phyloP scores from a whole-genome alignment of 1,284 basidiomycete species.

The Trichosporon coremiiforme region DNA sequence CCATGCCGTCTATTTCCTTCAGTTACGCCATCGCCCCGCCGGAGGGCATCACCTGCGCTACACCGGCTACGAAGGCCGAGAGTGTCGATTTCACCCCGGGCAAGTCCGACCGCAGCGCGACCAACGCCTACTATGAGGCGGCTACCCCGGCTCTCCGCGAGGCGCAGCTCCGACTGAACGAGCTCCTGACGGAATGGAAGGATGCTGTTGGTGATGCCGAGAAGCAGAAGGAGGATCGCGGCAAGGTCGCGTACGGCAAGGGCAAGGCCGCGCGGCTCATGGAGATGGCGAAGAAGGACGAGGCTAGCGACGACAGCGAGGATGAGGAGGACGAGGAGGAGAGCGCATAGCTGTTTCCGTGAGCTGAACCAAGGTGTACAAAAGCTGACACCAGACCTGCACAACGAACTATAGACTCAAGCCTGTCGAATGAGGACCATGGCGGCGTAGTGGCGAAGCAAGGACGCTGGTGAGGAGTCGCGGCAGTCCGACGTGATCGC shows the following conservation, averaged over 20 bases:
- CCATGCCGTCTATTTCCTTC: slow-evolving; percentile 27
- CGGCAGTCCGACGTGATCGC: too few species aligned
- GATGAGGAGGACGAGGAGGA: slow-evolving; percentile 24
- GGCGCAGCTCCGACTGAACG: slow-evolving; percentile 38
- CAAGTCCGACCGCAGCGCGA: slow-evolving; percentile 25
- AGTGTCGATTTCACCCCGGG: slow-evolving; percentile 19
- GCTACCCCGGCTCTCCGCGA: slow-evolving; percentile 32
- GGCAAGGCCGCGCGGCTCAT: slow-evolving; percentile 43
- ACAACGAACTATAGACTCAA: background rate
- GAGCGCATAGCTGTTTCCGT: background rate
- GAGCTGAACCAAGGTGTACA: background rate
- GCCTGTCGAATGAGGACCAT: too few species aligned
- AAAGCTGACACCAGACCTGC: background rate
- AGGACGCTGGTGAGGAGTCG: too few species aligned
- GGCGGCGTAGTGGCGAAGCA: background rate
- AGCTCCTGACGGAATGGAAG: slow-evolving; percentile 43
- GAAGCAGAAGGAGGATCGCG: slow-evolving; percentile 42
- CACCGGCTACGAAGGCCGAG: slow-evolving; percentile 5
- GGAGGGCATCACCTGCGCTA: slow-evolving; percentile 19
- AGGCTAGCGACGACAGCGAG: slow-evolving; percentile 23
- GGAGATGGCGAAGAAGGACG: slow-evolving; percentile 33
- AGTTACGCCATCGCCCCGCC: slow-evolving; percentile 36
- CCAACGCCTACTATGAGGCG: slow-evolving; percentile 35
- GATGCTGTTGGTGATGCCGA: slow-evolving; percentile 45
- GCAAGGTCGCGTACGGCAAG: slow-evolving; percentile 35